phyloP scores from a whole-genome alignment of 2,329 filamentous ascomycete species.

The Volutella citrinella region DNA sequence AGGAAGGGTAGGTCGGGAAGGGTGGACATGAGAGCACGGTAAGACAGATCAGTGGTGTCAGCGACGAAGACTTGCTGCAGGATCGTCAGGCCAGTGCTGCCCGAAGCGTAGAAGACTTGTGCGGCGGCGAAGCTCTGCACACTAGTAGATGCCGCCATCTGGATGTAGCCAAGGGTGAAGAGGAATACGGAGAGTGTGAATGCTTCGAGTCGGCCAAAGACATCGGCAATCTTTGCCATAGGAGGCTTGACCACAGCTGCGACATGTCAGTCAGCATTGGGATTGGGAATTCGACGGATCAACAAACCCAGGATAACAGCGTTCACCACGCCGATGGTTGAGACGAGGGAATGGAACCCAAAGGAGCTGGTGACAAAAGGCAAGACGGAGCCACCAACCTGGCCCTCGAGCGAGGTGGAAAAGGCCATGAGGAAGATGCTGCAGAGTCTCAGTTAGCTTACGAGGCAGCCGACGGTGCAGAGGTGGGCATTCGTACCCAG shows the following conservation, averaged over 20 bases:
- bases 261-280: too few relatives aligned
- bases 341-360: constrained; percentile 42
- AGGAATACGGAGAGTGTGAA: constrained; percentile 53
- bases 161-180: constrained; percentile 54
- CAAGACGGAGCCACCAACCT: constrained; percentile 18
- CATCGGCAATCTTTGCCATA: constrained; percentile 59
- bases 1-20: constrained; percentile 59
- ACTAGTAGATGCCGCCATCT: constrained; percentile 53
- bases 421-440: constrained; percentile 23
- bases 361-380: constrained; percentile 32
- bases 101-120: constrained; percentile 61
- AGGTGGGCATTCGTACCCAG: constrained; percentile 4
- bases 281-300: too few relatives aligned
- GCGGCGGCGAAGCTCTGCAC: constrained; percentile 52
- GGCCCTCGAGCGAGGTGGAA: constrained; percentile 17
- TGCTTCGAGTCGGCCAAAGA: constrained; percentile 60
- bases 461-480: too few relatives aligned
- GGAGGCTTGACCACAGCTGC: constrained; percentile 16
- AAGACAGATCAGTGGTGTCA: constrained; percentile 57
- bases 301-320: too few relatives aligned
- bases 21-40: constrained; percentile 57
- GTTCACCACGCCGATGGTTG: constrained; percentile 44
- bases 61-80: constrained; percentile 64
- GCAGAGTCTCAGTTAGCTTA: background rate
- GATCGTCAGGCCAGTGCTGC: constrained; percentile 56